Evolutionary conservation across 805 yeast species (phyloP), one percentile per base, ranked within the genome.

Genomic region (Cyberlindnera subsufficiens): DNA sequence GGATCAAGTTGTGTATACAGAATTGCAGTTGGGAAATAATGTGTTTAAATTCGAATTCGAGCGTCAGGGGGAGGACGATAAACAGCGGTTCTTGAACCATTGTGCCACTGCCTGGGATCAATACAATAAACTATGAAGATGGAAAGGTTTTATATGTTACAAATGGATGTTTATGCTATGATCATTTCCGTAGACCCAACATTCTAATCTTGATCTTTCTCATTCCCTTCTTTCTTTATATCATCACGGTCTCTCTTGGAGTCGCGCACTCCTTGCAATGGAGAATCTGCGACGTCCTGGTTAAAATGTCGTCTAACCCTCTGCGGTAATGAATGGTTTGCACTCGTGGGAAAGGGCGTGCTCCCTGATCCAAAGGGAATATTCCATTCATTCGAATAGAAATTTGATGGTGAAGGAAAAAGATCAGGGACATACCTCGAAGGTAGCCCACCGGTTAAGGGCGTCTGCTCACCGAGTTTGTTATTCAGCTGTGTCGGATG

Each of bases 341-440:
- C 40, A 17, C 35, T 47, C 7, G 64, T 61, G 10, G 68, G 63
- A 15, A 61, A 47, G 13, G 74, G 73, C 3, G 74, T 69, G 11
- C 43, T 51, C 10, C 65, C 65, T 2, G 68, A 58, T 5, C 74
- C 74, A 55, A 66, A 69, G 10, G 74, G 71, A 13, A 70, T 63
- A 39, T 66, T 67, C 81, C 81, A 77, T 36, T 77, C 82, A 42
- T 77, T 71, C 6, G 80, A 75, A 53, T 83, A 86, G 51, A 80
- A 79, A 48, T 77, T 83, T n/a, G 80, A 75, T 0, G 96, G 96
- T 6, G 91, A 83, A 27, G 89, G 90, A 54, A 86, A 78, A 57
- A 82, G 67, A 53, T 86, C 95, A 45, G 74, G 74, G 34, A 84
- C 78, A 53, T 80, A 86, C 40, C 84, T 70, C 3, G 86, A 77